Conservation (phyloP, 202 grass and related monocot species). For the Elaeis oleifera region DNA sequence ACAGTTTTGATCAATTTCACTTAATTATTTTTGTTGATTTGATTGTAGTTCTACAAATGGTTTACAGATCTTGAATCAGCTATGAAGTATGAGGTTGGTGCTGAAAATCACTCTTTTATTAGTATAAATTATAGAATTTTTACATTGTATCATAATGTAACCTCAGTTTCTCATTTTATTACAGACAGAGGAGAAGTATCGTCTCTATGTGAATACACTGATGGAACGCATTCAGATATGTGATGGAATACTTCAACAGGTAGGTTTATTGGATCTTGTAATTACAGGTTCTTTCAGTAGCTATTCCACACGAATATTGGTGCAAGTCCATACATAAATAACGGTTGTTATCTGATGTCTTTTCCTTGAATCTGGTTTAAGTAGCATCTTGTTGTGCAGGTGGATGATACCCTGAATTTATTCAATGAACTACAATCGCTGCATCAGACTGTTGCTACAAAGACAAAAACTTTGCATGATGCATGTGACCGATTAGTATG, state of each 20-base stretch:
- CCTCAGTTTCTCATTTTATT: conserved; percentile 26
- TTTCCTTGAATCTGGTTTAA: no score
- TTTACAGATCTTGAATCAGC: conserved; percentile 86
- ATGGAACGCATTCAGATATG: conserved; percentile 78
- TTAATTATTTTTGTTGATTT: conserved; percentile 10
- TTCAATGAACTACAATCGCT: conserved; percentile 81
- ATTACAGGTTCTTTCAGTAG: neutral
- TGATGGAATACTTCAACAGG: conserved; percentile 90
- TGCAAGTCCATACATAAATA: no score
- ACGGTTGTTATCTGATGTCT: no score
- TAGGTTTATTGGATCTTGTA: conserved; percentile 20
- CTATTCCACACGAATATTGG: no score
- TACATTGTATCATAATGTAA: neutral
- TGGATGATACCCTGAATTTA: conserved; percentile 82
- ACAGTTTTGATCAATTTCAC: conserved; percentile 4
- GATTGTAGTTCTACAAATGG: conserved; percentile 96
- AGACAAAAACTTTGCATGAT: conserved; percentile 95
- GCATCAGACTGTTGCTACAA: conserved; percentile 76
- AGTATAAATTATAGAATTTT: conserved; percentile 9
- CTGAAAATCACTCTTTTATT: conserved; percentile 12
- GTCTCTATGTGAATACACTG: conserved; percentile 69
- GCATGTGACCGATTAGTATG: conserved; percentile 89
- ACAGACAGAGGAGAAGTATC: conserved; percentile 96
- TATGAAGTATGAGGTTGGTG: conserved; percentile 95
- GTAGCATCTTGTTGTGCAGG: conserved; percentile 27